Base-by-base conservation (phyloP, 192 early-diverging fungal species). In the Backusella parvicylindrica region DNA sequence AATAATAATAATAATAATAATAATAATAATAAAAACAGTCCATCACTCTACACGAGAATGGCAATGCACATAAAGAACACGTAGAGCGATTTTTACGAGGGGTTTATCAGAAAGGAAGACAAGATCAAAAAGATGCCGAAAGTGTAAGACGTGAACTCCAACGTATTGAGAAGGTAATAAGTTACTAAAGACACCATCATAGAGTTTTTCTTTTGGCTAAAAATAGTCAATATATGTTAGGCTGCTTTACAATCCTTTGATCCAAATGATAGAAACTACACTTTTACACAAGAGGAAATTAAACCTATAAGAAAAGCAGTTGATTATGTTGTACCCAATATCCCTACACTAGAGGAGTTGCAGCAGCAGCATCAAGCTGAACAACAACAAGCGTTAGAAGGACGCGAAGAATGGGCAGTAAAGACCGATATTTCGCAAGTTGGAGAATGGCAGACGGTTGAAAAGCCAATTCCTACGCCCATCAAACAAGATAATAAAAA, bases 31-130 rank as follows among this genome's bases (percentile, higher is more conserved):
- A 13, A 3, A 69, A 68, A 37, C 16, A 73, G 89, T 88, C 86
- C 35, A 86, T 90, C 13, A 70, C 71, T 40, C 87, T 89, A 53
- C 95, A 96, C 73, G 95, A 96, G 66, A 84, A 72, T 21, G 95
- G 93, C 15, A 84, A 82, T 41, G 91, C 92, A 47, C 95, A 96
- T 84, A 95, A 93, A 78, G 91, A 93, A n/a, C 92, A 91, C 77
- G 90, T 94, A 2, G 91, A 92, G 74, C 83, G 84, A 37, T 94
- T 92, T 74, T 68, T 96, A 47, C 88, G 91, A 26, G 84, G 91
- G 60, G 85, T 92, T 32, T 84, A 89, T 53, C 89, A 89, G 70
- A 74, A 77, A 6, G 81, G 82, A 31, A 82, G 88, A 41, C 84
- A 88, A 64, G 85, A 83, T 47, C 75, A 80, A 6, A 78, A 86